Evolutionary conservation across 495 filamentous ascomycete genomes (phyloP).

Genomic region (Cercophora newfieldiana): DNA sequence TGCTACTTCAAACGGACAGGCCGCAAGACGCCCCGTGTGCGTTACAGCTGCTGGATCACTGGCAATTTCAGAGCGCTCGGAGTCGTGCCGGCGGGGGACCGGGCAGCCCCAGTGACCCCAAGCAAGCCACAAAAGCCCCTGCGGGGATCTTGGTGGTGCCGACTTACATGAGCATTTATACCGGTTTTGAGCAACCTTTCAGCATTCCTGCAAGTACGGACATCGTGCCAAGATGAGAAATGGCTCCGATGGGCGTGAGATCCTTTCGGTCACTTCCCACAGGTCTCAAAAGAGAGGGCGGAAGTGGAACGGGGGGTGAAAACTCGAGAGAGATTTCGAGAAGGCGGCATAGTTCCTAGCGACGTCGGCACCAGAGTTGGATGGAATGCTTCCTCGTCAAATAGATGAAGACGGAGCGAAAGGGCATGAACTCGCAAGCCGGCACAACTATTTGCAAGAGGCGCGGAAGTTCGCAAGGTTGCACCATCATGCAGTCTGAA

Average conservation of each 20-base stretch:
- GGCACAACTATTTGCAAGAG: slow-evolving; percentile 1
- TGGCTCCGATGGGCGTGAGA: background rate
- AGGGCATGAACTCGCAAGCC: slow-evolving; percentile 12
- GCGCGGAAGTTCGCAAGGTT: slow-evolving; percentile 4
- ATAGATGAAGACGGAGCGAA: slow-evolving; percentile 14
- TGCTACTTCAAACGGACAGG: background rate
- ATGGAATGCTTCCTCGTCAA: slow-evolving; percentile 5
- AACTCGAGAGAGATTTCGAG: background rate
- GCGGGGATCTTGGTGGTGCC: background rate
- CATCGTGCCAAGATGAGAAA: background rate
- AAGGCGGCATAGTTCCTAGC: background rate
- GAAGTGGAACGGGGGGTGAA: background rate
- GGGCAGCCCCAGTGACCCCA: background rate
- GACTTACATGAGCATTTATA: background rate
- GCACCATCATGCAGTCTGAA: slow-evolving; percentile 4
- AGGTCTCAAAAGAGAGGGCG: background rate
- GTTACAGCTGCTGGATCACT: background rate
- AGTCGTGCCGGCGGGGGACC: background rate
- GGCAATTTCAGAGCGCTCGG: no score
- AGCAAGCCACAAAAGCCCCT: background rate
- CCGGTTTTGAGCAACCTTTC: background rate
- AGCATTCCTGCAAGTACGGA: background rate
- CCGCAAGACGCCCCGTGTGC: background rate
- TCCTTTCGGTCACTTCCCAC: background rate
- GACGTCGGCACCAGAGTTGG: background rate